Base-by-base conservation (phyloP, 345 rosid species). In the Schrenkiella parvula region DNA sequence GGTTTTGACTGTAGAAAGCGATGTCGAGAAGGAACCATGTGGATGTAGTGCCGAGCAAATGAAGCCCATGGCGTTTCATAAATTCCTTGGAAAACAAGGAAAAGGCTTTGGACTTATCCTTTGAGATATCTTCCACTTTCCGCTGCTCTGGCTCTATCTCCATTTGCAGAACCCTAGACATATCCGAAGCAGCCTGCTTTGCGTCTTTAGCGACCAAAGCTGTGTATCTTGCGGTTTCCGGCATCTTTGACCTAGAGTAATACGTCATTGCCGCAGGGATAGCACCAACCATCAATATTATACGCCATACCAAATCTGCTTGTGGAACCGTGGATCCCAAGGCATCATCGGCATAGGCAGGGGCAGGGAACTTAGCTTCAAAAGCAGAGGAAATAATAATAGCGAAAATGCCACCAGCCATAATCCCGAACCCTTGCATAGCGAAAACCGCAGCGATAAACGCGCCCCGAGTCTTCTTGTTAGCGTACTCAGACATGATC, bases 11-110 rank as follows among this genome's bases (percentile, higher is more conserved):
- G 70, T 91, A 91, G 68, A 88, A 88, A 19, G 81, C 92, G 0
- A 87, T 50, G 50, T 88, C 97, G 3, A 89, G 42, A 28, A 91
- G 85, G 62, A 91, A 83, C 97, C 97, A 89, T 0, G 82, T 54
- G 2, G 77, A 9, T 34, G 93, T 70, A 6, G 86, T 85, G 0
- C 86, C 79, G 15, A 91, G 82, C 66, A 91, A 85, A 62, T 91
- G 85, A 15, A 71, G 72, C 22, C 97, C 91, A 34, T 91, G 95
- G 25, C 84, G 85, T 6, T 59, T 82, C 47, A 89, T 53, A 83
- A 91, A 89, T 41, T 72, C 67, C 66, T 14, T 81, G 38, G 97
- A 87, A 8, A 89, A 55, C 50, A 91, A 78, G 64, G 26, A 0
- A 42, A 78, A 72, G 35, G 80, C 65, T 9, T 77, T 66, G 28